These are phyloP conservation scores for Nemania sp. DNA, from an alignment of 2,329 filamentous ascomycete species.

Conservation along the genomic window DNA sequence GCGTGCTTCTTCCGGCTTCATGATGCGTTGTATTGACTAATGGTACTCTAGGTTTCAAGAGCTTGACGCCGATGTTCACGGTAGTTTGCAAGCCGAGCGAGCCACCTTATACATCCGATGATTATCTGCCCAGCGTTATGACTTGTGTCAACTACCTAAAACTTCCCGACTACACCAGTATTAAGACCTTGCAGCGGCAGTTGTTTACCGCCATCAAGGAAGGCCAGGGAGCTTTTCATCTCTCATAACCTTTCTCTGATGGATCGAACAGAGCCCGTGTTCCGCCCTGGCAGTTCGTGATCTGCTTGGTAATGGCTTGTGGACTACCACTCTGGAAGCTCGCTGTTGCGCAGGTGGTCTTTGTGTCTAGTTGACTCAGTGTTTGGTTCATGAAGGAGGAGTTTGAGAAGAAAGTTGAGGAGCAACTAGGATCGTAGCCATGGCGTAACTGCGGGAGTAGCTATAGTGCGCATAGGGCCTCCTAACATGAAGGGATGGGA, in stretches of 20 bases:
- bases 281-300: no score
- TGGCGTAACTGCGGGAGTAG: no score
- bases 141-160: slow-evolving; percentile 99
- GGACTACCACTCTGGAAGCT: no score
- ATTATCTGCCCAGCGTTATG: slow-evolving; percentile 99
- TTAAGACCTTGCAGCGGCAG: slow-evolving; percentile 76
- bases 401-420: no score
- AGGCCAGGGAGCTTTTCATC: slow-evolving; percentile 95
- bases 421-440: no score
- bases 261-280: no score
- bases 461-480: no score
- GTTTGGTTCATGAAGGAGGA: no score
- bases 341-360: no score
- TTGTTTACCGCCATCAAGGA: slow-evolving; percentile 87
- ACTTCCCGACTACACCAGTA: slow-evolving; percentile 85
- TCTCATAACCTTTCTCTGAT: slow-evolving; percentile 71
- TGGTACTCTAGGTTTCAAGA: slow-evolving; percentile 77
- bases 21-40: slow-evolving; percentile 37
- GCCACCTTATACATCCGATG: slow-evolving; percentile 87
- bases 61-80: slow-evolving; percentile 96
- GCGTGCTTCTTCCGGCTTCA: slow-evolving; percentile 41
- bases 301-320: no score
- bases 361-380: no score
- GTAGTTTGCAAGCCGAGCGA: slow-evolving; percentile 99
- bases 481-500: no score